These are phyloP conservation scores for Russula griseocarnosa DNA, from an alignment of 768 basidiomycete species.

Conservation along the genomic window DNA sequence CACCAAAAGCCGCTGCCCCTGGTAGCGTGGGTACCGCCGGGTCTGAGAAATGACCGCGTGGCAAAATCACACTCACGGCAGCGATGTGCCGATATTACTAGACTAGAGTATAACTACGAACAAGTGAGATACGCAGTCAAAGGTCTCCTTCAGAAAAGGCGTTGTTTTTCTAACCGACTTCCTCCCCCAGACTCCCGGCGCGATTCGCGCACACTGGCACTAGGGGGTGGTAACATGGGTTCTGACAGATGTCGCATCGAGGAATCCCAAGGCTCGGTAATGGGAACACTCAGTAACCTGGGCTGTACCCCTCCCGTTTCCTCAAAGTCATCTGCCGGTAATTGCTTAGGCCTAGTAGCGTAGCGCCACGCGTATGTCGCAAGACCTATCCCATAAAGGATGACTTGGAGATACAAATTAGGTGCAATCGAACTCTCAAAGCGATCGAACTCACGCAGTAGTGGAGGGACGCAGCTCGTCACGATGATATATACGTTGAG, in stretches of 20 bases:
- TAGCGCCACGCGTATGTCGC: conserved; percentile 39
- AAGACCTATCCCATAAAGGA: conserved; percentile 44
- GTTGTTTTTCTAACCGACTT: conserved; percentile 29
- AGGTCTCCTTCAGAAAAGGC: conserved; percentile 18
- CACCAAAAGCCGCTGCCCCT: not conserved
- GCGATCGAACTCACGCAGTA: conserved; percentile 38
- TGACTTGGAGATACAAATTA: conserved; percentile 34
- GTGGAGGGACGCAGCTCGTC: conserved; percentile 52
- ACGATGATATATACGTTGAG: conserved; percentile 48
- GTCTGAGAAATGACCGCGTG: not conserved
- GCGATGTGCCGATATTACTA: not conserved
- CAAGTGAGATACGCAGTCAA: not conserved
- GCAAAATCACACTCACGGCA: not conserved
- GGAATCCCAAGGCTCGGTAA: not conserved
- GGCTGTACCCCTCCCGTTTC: conserved; percentile 7
- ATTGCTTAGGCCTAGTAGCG: conserved; percentile 20
- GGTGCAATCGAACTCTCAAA: conserved; percentile 7
- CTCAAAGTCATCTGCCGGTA: not conserved
- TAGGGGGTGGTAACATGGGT: conserved; percentile 6
- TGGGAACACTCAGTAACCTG: not conserved
- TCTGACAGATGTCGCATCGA: not conserved
- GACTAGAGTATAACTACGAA: not conserved
- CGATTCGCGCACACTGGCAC: conserved; percentile 2
- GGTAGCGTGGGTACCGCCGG: not conserved
- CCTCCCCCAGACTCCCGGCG: conserved; percentile 15